Conservation (phyloP, 192 early-diverging fungal species). For the Coemansia sp. region DNA sequence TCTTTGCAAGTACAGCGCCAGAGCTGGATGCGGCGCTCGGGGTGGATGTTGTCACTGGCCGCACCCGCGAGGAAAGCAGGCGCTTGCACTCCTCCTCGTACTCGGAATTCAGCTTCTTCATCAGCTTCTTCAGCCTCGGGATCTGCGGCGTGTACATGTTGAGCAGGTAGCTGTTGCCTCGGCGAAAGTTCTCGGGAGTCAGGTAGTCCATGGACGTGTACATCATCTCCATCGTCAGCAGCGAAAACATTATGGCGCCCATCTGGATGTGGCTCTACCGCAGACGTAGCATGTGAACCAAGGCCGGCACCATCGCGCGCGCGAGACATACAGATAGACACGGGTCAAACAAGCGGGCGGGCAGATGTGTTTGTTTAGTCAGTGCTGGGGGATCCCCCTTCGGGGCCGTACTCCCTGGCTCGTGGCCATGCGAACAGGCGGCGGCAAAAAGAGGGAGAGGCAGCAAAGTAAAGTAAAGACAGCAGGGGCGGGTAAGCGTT, state of each 20-base stretch:
- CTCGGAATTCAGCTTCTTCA: constrained; percentile 24
- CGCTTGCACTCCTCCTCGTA: constrained; percentile 42
- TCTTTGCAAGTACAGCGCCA: too few species aligned
- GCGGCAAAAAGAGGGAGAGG: too few species aligned
- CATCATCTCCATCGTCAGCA: constrained; percentile 50
- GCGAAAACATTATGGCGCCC: constrained; percentile 48
- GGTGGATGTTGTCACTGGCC: not conserved
- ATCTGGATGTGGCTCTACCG: constrained; percentile 49
- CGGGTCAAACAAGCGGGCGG: too few species aligned
- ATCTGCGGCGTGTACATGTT: constrained; percentile 38
- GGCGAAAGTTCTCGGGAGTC: constrained; percentile 36
- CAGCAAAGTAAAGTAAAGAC: too few species aligned
- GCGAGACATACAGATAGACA: not conserved
- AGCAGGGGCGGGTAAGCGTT: too few species aligned
- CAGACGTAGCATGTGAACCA: too few species aligned
- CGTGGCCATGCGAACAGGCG: too few species aligned
- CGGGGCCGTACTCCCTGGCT: too few species aligned
- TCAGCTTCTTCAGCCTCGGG: constrained; percentile 27
- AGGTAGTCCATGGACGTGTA: constrained; percentile 54
- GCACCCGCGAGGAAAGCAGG: constrained; percentile 15
- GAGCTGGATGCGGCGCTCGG: not conserved
- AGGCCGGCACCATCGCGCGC: too few species aligned
- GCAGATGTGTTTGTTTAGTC: too few species aligned
- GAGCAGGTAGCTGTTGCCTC: constrained; percentile 40
- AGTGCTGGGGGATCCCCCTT: too few species aligned